A percentile compares a stretch with the other conserved stretches of the same genome.
These are phyloP conservation scores for Fusarium armeniacum DNA, from an alignment of 2,329 filamentous ascomycete genomes.

Conservation along the genomic window DNA sequence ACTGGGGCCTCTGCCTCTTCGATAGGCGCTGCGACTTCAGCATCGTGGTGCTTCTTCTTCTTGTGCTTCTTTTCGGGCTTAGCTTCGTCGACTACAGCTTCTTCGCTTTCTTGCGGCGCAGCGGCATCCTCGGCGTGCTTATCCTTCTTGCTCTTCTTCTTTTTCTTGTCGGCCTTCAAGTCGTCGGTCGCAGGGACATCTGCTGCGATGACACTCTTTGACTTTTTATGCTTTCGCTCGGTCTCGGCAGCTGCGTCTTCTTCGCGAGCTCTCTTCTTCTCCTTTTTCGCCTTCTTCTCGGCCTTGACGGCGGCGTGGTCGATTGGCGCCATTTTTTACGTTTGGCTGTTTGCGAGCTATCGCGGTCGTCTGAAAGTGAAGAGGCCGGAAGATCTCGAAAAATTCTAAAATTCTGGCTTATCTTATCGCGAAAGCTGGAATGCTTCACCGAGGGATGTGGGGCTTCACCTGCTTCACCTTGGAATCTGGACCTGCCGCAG, in stretches of 20 bases:
- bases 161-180: constrained; percentile 50
- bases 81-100: constrained; percentile 26
- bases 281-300: constrained; percentile 59
- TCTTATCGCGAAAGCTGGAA: constrained; percentile 38
- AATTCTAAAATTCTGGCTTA: constrained; percentile 43
- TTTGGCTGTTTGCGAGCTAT: constrained; percentile 35
- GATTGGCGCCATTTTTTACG: constrained; percentile 54
- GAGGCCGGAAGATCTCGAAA: constrained; percentile 37
- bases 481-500: neutral
- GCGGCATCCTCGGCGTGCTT: constrained; percentile 41
- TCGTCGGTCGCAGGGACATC: constrained; percentile 48
- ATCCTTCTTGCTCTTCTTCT: constrained; percentile 53
- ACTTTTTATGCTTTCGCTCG: constrained; percentile 65
- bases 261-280: constrained; percentile 63
- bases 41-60: constrained; percentile 52
- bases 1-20: constrained; percentile 28
- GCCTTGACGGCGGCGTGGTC: constrained; percentile 52
- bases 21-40: constrained; percentile 22
- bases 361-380: constrained; percentile 25
- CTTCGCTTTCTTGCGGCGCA: constrained; percentile 22
- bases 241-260: constrained; percentile 57
- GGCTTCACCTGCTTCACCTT: constrained; percentile 1
- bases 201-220: constrained; percentile 60
- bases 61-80: constrained; percentile 51
- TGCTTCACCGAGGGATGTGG: constrained; percentile 40